These are phyloP conservation scores for Coleophoma eucalyptorum DNA, from an alignment of 2,329 filamentous ascomycete species.

Conservation along the genomic window DNA sequence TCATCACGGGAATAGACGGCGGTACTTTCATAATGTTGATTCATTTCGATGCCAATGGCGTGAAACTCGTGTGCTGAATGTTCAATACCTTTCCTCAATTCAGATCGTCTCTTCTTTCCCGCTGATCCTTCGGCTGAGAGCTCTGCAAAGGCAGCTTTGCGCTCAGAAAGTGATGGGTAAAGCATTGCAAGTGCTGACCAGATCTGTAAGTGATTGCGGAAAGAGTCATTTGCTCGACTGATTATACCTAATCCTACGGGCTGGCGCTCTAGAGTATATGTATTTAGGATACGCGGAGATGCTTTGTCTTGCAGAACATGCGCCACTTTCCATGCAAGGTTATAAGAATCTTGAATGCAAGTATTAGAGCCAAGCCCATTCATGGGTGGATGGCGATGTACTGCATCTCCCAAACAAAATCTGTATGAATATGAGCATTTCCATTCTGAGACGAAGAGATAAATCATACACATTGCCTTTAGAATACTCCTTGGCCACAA, in stretches of 20 bases:
- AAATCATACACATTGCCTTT: background rate
- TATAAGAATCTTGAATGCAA: slow-evolving; percentile 49
- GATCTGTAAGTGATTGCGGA: slow-evolving; percentile 42
- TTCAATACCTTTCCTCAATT: slow-evolving; percentile 35
- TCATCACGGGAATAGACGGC: slow-evolving; percentile 33
- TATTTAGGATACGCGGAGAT: slow-evolving; percentile 31
- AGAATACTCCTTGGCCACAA: slow-evolving; percentile 1
- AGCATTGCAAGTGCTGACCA: slow-evolving; percentile 37
- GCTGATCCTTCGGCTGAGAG: slow-evolving; percentile 29
- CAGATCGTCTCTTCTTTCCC: slow-evolving; percentile 32
- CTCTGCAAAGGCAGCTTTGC: slow-evolving; percentile 30
- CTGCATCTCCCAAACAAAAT: slow-evolving; percentile 50
- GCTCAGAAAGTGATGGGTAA: slow-evolving; percentile 21
- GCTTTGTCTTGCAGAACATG: slow-evolving; percentile 36
- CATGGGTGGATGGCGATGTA: slow-evolving; percentile 50
- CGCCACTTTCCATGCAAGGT: slow-evolving; percentile 49
- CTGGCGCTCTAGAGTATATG: slow-evolving; percentile 40
- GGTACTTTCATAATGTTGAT: background rate
- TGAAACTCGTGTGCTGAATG: slow-evolving; percentile 21
- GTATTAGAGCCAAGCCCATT: slow-evolving; percentile 53
- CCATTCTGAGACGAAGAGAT: no score
- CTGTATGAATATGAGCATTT: slow-evolving; percentile 16
- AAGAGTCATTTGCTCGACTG: slow-evolving; percentile 49
- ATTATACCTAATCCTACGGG: slow-evolving; percentile 43
- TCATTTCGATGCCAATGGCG: slow-evolving; percentile 4